Base-by-base conservation (phyloP, 495 filamentous ascomycete species). In the Penicillium chermesinum region DNA sequence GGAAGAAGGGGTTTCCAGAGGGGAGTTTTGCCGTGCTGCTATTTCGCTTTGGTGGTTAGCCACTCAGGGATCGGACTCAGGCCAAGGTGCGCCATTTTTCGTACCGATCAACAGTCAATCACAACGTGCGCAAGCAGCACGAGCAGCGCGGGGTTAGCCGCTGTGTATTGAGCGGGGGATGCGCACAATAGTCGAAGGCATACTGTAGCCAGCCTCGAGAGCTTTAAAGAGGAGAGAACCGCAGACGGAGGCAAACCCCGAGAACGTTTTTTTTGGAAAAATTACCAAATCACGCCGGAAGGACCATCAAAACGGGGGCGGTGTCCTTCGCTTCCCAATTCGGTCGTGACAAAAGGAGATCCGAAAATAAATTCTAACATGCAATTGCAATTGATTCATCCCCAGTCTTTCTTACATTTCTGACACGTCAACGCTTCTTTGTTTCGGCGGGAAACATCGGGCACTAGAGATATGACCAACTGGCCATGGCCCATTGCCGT, bases 11-110 rank as follows among this genome's bases (percentile, higher is more conserved):
- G 13, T 56, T 49, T 48, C 38, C 35, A 53, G 25, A 42, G 44
- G 44, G 56, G 57, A 35, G 52, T 46, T 44, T 59, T 59, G 18
- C 50, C 48, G 25, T 10, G 22, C 38, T 49, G 50, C 56, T 57
- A 37, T 41, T 21, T 16, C 33, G 10, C 14, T 3, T 22, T n/a
- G 25, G 21, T 44, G 16, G 38, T 40, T 44, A 44, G 16, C n/a
- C n/a, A 43, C 5, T 20, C 39, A n/a, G 25, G 21, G 22, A 12
- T 40, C 17, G 20, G 38, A 20, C 10, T 8, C 13, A 17, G 17
- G 38, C 3, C 4, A 40, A 20, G 17, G 3, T 19, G 14, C 15
- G 20, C 15, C 15, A 25, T 42, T 27, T 42, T n/a, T 42, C 25
- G 25, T 30, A 30, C 25, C 4, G 10, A 30, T 30, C 25, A 30